Evolutionary conservation across 768 basidiomycete species (phyloP).

Genomic region (Boletus tomentosulus): DNA sequence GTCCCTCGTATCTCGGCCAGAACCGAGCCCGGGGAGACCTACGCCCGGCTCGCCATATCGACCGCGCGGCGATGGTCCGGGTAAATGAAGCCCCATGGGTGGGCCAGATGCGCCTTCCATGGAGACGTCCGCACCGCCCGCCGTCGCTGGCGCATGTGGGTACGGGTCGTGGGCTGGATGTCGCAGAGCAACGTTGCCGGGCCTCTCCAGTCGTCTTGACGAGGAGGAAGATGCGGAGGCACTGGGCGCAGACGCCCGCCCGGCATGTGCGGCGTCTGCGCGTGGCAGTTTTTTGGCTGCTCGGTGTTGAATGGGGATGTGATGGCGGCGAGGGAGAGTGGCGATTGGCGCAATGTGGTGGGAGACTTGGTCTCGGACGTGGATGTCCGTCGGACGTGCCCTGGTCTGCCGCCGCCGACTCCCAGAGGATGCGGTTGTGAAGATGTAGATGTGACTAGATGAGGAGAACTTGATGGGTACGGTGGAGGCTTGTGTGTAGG

Average conservation of each 20-base stretch:
- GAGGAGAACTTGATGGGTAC: conserved; percentile 29
- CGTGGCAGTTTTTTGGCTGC: conserved; percentile 72
- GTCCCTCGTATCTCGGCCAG: conserved; percentile 34
- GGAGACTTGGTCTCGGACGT: conserved; percentile 31
- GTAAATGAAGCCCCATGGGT: conserved; percentile 30
- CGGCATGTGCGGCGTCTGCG: conserved; percentile 70
- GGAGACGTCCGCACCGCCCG: neutral
- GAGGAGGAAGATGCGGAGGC: conserved; percentile 5
- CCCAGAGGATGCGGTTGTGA: neutral
- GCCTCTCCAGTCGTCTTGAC: conserved; percentile 20
- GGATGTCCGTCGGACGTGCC: conserved; percentile 27
- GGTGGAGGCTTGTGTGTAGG: conserved; percentile 20
- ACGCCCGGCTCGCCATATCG: conserved; percentile 35
- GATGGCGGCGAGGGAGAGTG: conserved; percentile 40
- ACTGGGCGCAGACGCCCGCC: conserved; percentile 75
- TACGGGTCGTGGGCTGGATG: too few species aligned
- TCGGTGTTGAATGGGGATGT: conserved; percentile 37
- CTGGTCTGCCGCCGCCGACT: conserved; percentile 13
- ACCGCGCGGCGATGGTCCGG: conserved; percentile 28
- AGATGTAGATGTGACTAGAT: conserved; percentile 13
- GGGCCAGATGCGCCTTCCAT: neutral
- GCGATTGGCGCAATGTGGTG: conserved; percentile 33
- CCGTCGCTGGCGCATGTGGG: too few species aligned
- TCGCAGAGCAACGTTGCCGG: conserved; percentile 39
- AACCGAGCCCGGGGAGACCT: conserved; percentile 18